A percentile compares a stretch with the other conserved stretches of the same genome.
These are phyloP conservation scores for Cladophialophora carrionii DNA, from an alignment of 2,329 filamentous ascomycete species.

Conservation along the genomic window DNA sequence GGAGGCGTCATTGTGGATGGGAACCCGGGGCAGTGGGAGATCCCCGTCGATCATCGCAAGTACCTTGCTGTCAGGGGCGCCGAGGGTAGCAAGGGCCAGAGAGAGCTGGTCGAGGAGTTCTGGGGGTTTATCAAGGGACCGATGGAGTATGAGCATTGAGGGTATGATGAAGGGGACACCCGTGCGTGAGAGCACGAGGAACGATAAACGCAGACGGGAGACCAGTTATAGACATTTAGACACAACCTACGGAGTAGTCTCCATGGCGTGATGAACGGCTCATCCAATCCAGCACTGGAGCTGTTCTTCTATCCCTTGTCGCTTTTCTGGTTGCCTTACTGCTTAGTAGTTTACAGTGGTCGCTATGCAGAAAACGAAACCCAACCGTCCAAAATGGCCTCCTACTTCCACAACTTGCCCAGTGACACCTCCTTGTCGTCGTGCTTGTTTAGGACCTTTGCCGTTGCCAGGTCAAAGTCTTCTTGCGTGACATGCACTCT, in stretches of 20 bases:
- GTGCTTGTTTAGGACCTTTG: conserved; percentile 99
- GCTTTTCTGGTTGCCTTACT: conserved; percentile 9
- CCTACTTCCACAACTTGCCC: conserved; percentile 80
- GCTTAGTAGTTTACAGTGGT: conserved; percentile 23
- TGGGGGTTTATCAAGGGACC: conserved; percentile 47
- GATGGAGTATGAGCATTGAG: conserved; percentile 46
- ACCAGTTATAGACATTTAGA: conserved; percentile 19
- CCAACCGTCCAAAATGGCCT: conserved; percentile 2
- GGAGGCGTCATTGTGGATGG: conserved; percentile 63
- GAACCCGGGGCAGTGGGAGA: conserved; percentile 55
- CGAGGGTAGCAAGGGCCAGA: conserved; percentile 39
- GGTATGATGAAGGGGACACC: conserved; percentile 35
- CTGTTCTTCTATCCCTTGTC: conserved; percentile 13
- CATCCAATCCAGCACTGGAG: background rate
- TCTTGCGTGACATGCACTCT: conserved; percentile 98
- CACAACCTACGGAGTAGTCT: conserved; percentile 1
- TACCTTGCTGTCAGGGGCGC: conserved; percentile 52
- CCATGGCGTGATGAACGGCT: conserved; percentile 2
- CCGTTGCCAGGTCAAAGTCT: conserved; percentile 96
- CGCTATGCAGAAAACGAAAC: conserved; percentile 24
- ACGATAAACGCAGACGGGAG: conserved; percentile 1
- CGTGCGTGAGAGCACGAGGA: background rate
- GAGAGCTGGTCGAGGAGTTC: conserved; percentile 49
- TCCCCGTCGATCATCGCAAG: conserved; percentile 59
- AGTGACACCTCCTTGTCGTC: conserved; percentile 96